Evolutionary conservation across 129 eudicot species (phyloP), one percentile per base, ranked within the genome.

Genomic region (Chrysanthemum makinoi): DNA sequence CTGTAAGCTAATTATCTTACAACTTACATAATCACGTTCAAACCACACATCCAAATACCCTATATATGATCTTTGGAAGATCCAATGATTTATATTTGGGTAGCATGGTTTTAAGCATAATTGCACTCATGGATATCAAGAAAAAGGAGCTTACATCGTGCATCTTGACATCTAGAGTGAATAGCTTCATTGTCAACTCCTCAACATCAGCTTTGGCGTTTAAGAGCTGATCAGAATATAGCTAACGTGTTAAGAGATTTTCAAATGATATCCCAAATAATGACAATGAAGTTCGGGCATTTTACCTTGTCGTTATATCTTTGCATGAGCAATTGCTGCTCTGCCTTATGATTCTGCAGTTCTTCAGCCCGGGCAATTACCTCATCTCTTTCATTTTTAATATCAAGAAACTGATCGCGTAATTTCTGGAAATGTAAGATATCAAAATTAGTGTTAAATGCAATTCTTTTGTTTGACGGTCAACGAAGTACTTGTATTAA

Each of bases 81-180:
- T 56, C 28, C 62, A 56, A 10, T 8, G 22, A 56, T 18, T 56
- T 28, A 56, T 18, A 16, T 3, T 14, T 44, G 18, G 17, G 10
- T 1, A 17, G 70, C 55, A 65, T 49, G 20, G 12, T 15, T 20
- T 46, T 52, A n/a, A 3, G 18, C 62, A 30, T 33, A 46, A 2
- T 19, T 19, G 35, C 10, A 80, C 17, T 43, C 46, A 12, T 28
- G 3, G 20, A 26, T 20, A 20, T 13, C n/a, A 54, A 59, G 55
- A 50, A 78, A 14, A 79, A 62, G n/a, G 66, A 68, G 19, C 87
- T 84, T 81, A 90, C 91, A 11, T 51, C 57, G 73, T 66, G 96
- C 74, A 50, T 79, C 69, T 81, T 83, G 66, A 51, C 74, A 66
- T 87, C 91, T 79, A 90, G 46, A 6, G 69, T 77, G 26, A 85